Evolutionary conservation across 2,329 filamentous ascomycete species (phyloP), one percentile per base, ranked within the genome.

Genomic region (Colletotrichum coccodes): DNA sequence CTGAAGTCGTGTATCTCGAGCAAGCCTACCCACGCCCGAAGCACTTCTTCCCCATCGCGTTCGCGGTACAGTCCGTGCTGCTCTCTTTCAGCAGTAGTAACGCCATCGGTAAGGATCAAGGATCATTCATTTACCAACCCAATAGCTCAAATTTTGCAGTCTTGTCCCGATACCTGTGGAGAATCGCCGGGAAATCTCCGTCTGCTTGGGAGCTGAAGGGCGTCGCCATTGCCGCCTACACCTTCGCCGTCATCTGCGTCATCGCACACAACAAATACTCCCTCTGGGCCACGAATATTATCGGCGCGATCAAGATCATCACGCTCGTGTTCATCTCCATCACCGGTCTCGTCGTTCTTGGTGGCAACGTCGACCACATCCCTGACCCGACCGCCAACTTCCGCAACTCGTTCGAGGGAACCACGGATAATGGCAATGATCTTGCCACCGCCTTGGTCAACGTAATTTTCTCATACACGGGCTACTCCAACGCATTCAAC

Each of bases 31-130:
- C 90, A 0, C 83, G 88, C 1, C 91, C 90, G 0, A 86, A 83
- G 61, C 90, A 89, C 73, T 84, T 92, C 68, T 88, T 92, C 52
- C 89, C 90, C 0, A 87, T 88, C 0, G 82, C 88, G 0, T 92
- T 90, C 74, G 90, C 90, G 0, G 85, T 91, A 4, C 88, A 90
- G 74, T 85, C 86, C 0, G 88, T 92, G 2, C 75, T 90, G 1
- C 79, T 92, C 3, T 91, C 90, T 0, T 92, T 92, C 71, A 88
- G 86, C 71, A 90, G 88, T 72, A 87, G 88, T 53, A 92, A 92
- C 75, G 84, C 89, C 0, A 87, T 92, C 44, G 84, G 82, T 82
- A 72, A 3, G n/a, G 6, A 21, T 3, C 12, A 4, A 7, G 49
- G 18, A 9, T 2, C 18, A 7, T 14, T 50, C 4, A 1, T 18